These are phyloP conservation scores for Cymbopogon flexuosus DNA, from an alignment of 202 grass and related monocot genomes.

Conservation along the genomic window DNA sequence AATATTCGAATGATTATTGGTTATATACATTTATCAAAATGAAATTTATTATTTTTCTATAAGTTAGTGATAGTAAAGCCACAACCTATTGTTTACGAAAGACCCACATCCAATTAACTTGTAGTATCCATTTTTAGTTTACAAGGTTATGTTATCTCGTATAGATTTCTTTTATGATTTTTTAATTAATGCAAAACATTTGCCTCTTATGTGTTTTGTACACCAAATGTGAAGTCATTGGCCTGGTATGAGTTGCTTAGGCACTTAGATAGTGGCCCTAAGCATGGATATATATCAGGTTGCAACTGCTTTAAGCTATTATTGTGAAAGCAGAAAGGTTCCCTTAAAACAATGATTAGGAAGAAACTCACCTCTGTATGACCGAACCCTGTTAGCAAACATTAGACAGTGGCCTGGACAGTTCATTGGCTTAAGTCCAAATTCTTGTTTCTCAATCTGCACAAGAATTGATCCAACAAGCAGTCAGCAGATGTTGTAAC, in stretches of 20 bases:
- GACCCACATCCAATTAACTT: not conserved
- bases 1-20: not conserved
- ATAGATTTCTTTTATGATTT: not conserved
- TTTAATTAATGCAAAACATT: not conserved
- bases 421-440: constrained; percentile 99
- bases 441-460: constrained; percentile 96
- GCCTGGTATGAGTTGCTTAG: no score
- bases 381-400: constrained; percentile 90
- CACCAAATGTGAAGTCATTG: no score
- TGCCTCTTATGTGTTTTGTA: not conserved
- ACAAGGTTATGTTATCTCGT: not conserved
- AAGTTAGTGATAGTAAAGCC: not conserved
- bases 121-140: not conserved
- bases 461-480: constrained; percentile 20
- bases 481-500: not conserved
- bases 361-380: constrained; percentile 79
- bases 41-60: not conserved
- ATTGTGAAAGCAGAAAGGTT: not conserved
- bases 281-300: no score
- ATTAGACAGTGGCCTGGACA: constrained; percentile 98
- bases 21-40: not conserved
- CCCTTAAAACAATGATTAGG: constrained; percentile 12
- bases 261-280: no score
- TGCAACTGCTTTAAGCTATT: not conserved
- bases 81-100: not conserved